Base-by-base conservation (phyloP, 2,329 filamentous ascomycete genomes). In the Ploettnerulaceae sp. region DNA sequence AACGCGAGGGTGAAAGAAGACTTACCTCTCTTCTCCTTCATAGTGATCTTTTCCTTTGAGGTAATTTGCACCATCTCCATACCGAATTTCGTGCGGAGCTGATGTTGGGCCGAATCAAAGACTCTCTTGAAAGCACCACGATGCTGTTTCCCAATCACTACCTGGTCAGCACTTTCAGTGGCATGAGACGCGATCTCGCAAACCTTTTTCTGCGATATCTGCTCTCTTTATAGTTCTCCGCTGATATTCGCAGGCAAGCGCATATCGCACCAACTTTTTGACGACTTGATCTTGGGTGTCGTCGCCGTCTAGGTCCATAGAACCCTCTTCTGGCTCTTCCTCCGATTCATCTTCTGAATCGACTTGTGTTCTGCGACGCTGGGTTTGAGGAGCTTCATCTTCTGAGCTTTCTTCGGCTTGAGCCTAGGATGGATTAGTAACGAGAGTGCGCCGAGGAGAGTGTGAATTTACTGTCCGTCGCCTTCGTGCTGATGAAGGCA, bases 11-110 rank as follows among this genome's bases (percentile, higher is more conserved):
- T 24, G 11, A 4, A 2, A 3, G 24, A 21, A 15, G n/a, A 61
- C 69, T 51, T 68, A 82, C 84, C 86, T 73, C 86, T 82, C 58
- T 88, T 79, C 62, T 95, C 86, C 49, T 81, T 81, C 25, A 95
- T 68, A 0, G 89, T 89, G 38, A 86, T 76, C 66, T 89, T 94
- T 61, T 96, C 91, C 60, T 77, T 79, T 1, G 77, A 72, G 0
- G 93, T 89, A 39, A 97, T 72, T 67, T 96, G 90, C 3, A 80
- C 74, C 74, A 98, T 77, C 64, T 90, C 77, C 89, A 97, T 95
- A n/a, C 93, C 93, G 67, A 95, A 97, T 1, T 82, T 75, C 2
- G 70, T 69, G 37, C 75, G 72, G 28, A 98, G 70, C 55, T 86
- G 77, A 25, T 71, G 67, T 64, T 98, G 91, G 32, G 91, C 88